Evolutionary conservation across 169 alveolate species (phyloP).

Genomic region (Plasmodium fragile): DNA sequence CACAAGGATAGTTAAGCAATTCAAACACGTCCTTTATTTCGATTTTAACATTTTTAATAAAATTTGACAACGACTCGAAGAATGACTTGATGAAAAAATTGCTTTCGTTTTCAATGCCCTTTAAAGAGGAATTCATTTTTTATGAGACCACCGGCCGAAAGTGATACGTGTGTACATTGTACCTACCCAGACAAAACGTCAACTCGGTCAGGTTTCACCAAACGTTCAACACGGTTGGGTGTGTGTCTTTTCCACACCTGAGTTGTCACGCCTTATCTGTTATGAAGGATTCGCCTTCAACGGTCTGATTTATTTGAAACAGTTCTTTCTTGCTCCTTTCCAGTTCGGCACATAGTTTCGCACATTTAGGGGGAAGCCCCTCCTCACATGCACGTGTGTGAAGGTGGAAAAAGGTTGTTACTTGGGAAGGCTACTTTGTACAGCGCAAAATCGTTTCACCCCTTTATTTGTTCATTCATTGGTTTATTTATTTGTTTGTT

Average conservation of each 20-base stretch:
- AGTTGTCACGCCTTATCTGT: not conserved
- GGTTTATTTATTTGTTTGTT: not conserved
- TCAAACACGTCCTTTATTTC: slow-evolving; percentile 74
- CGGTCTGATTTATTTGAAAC: not conserved
- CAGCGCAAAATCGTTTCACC: not conserved
- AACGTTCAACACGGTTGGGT: not conserved
- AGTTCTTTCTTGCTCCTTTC: not conserved
- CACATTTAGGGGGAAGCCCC: not conserved
- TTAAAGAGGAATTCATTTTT: slow-evolving; percentile 48
- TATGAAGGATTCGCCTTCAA: not conserved
- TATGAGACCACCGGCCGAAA: not conserved
- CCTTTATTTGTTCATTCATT: not conserved
- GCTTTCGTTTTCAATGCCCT: slow-evolving; percentile 23
- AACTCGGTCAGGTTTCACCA: not conserved
- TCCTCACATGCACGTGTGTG: not conserved
- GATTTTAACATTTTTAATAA: slow-evolving; percentile 65
- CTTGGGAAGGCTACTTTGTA: not conserved
- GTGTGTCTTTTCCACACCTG: not conserved
- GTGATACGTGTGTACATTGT: not conserved
- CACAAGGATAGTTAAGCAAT: slow-evolving; percentile 76
- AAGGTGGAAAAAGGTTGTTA: not conserved
- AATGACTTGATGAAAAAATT: slow-evolving; percentile 54
- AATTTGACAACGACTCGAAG: slow-evolving; percentile 68
- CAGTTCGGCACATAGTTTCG: not conserved
- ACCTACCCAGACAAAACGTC: not conserved